Evolutionary conservation across 352 stramenopile species (phyloP).

Genomic region (Phytophthora fragariae): DNA sequence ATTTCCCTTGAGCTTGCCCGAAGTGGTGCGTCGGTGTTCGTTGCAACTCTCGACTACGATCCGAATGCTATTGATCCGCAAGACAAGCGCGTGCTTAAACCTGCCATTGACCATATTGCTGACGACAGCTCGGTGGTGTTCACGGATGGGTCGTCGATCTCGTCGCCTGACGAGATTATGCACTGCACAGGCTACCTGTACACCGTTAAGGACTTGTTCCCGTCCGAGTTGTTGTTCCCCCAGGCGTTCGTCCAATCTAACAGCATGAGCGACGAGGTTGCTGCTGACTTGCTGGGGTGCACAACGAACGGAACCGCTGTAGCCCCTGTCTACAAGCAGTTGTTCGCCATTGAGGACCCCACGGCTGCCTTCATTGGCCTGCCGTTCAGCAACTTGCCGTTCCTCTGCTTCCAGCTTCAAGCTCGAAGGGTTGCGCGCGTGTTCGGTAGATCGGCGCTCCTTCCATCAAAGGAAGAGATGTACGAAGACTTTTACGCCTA

Average conservation of each 20-base stretch:
- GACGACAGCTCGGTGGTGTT: slow-evolving; percentile 63
- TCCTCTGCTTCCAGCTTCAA: slow-evolving; percentile 84
- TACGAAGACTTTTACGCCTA: slow-evolving; percentile 67
- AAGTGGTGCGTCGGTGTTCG: slow-evolving; percentile 54
- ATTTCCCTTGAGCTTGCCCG: slow-evolving; percentile 78
- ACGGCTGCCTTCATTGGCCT: slow-evolving; percentile 77
- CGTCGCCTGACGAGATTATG: slow-evolving; percentile 76
- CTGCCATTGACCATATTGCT: slow-evolving; percentile 59
- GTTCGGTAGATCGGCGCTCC: slow-evolving; percentile 44
- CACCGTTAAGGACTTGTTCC: slow-evolving; percentile 59
- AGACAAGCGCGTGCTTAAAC: slow-evolving; percentile 64
- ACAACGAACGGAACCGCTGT: slow-evolving; percentile 48
- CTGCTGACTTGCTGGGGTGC: slow-evolving; percentile 43
- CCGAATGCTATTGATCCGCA: slow-evolving; percentile 25
- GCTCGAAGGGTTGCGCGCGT: slow-evolving; percentile 71
- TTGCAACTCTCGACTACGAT: slow-evolving; percentile 62
- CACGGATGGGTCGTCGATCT: slow-evolving; percentile 58
- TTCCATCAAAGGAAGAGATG: slow-evolving; percentile 78
- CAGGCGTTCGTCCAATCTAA: slow-evolving; percentile 29
- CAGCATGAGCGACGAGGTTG: slow-evolving; percentile 31
- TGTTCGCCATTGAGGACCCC: slow-evolving; percentile 82
- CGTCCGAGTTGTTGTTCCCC: slow-evolving; percentile 58
- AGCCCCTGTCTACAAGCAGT: slow-evolving; percentile 78
- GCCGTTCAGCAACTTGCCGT: slow-evolving; percentile 82
- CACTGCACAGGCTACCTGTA: slow-evolving; percentile 84